These are phyloP conservation scores for Rhodotorula sphaerocarpa DNA, from an alignment of 768 basidiomycete species.

Conservation along the genomic window DNA sequence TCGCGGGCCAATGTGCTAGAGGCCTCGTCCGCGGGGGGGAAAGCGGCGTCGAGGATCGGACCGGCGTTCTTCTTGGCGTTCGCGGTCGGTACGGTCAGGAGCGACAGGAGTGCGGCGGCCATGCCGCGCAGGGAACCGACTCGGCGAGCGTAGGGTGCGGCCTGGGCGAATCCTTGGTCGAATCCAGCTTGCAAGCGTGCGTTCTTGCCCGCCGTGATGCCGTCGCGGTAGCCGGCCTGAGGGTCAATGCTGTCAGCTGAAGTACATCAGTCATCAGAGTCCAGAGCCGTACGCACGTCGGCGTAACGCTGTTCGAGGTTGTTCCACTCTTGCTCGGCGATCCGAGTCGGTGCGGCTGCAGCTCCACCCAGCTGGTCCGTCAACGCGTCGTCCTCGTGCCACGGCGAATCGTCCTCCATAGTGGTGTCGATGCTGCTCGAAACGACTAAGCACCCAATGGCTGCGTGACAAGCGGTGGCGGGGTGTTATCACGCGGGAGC, in stretches of 20 bases:
- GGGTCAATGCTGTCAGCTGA: neutral
- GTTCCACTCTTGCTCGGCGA: conserved; percentile 33
- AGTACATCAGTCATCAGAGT: too few relatives aligned
- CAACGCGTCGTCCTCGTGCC: conserved; percentile 18
- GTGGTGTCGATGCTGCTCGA: too few relatives aligned
- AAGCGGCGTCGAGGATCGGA: neutral
- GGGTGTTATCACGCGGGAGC: too few relatives aligned
- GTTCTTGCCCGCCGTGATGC: conserved; percentile 86
- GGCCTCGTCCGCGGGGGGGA: conserved; percentile 45
- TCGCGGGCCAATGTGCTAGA: too few relatives aligned
- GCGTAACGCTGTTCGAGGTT: conserved; percentile 28
- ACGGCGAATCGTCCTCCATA: conserved; percentile 28
- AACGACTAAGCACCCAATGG: too few relatives aligned
- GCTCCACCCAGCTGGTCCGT: neutral
- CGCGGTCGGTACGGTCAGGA: conserved; percentile 38
- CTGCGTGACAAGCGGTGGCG: too few relatives aligned
- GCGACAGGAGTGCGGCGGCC: conserved; percentile 55
- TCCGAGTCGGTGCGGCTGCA: neutral
- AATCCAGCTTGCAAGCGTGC: conserved; percentile 79
- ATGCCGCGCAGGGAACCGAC: conserved; percentile 70
- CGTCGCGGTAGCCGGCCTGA: conserved; percentile 91
- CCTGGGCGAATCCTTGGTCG: conserved; percentile 69
- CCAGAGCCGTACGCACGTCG: conserved; percentile 32
- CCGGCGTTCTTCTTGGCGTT: conserved; percentile 38
- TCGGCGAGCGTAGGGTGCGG: conserved; percentile 66